These are phyloP conservation scores for Malus hybrid DNA, from an alignment of 331 rosid genomes.

Conservation along the genomic window DNA sequence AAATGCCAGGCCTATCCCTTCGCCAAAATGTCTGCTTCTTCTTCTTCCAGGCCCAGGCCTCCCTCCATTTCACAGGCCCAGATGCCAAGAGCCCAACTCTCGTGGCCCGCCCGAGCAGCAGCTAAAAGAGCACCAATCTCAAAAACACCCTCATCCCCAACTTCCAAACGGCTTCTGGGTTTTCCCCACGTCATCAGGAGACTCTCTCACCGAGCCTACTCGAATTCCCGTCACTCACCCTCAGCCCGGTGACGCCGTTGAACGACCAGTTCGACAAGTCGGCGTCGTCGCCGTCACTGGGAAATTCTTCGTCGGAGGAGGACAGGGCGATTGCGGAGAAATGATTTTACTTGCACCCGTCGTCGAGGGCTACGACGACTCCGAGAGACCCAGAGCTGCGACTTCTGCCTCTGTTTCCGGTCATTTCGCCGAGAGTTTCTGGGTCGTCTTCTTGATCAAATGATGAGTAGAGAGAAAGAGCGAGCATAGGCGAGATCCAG, in stretches of 20 bases:
- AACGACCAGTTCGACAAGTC: constrained; percentile 62
- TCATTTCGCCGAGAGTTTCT: constrained; percentile 77
- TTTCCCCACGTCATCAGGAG: constrained; percentile 71
- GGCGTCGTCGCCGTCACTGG: constrained; percentile 63
- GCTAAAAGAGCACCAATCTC: constrained; percentile 31
- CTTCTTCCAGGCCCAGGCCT: no score
- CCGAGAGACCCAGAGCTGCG: constrained; percentile 47
- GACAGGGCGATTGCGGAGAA: constrained; percentile 90
- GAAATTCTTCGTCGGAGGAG: constrained; percentile 71
- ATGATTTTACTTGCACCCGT: constrained; percentile 75
- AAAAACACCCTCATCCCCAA: constrained; percentile 74
- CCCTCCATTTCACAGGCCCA: no score
- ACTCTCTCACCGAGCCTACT: constrained; percentile 79
- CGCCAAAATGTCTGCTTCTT: no score
- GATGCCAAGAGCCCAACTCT: no score
- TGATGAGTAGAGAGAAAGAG: neutral
- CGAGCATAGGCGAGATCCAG: neutral
- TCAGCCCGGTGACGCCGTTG: constrained; percentile 83
- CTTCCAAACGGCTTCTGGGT: constrained; percentile 32
- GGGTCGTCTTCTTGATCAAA: constrained; percentile 46
- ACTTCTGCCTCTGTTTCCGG: constrained; percentile 76
- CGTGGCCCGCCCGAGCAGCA: no score
- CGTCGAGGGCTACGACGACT: constrained; percentile 28
- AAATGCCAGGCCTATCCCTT: no score
- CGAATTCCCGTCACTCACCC: constrained; percentile 78